Percentiles rank a stretch among this genome's conserved stretches.
phyloP scores from a whole-genome alignment of 108 stramenopile genomes.

The Phaeodactylum tricornutum region DNA sequence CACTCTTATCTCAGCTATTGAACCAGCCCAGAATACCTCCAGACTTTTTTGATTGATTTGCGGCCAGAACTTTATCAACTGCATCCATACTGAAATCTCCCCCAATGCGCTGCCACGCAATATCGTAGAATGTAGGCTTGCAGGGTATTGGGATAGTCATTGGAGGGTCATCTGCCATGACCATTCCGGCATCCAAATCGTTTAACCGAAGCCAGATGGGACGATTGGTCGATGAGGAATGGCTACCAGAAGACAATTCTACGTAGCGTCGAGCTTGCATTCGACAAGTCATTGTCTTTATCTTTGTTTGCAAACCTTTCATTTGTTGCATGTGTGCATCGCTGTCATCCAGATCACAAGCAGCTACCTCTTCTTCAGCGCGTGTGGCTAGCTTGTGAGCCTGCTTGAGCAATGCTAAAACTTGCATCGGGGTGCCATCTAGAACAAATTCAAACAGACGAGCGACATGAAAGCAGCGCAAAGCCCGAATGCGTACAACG shows the following conservation, averaged over 20 bases:
- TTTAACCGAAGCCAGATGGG: slow-evolving; percentile 45
- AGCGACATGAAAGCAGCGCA: slow-evolving; percentile 50
- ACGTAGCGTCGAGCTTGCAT: slow-evolving; percentile 18
- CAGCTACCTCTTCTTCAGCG: slow-evolving; percentile 71
- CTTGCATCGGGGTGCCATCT: slow-evolving; percentile 23
- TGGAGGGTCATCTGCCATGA: slow-evolving; percentile 17
- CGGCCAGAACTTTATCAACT: no score
- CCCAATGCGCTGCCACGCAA: slow-evolving; percentile 55
- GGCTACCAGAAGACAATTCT: slow-evolving; percentile 4
- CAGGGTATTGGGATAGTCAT: slow-evolving; percentile 44
- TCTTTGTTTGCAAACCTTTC: slow-evolving; percentile 17
- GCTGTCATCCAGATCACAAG: slow-evolving; percentile 48
- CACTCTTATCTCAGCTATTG: no score
- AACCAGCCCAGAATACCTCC: no score
- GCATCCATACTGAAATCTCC: no score
- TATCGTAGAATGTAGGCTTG: slow-evolving; percentile 73
- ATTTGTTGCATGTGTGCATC: slow-evolving; percentile 45
- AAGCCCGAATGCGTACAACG: slow-evolving; percentile 52
- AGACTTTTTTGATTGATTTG: no score
- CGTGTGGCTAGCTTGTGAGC: slow-evolving; percentile 34
- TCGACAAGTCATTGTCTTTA: neutral
- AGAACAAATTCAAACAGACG: slow-evolving; percentile 25
- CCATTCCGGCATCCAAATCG: slow-evolving; percentile 46
- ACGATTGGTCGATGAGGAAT: slow-evolving; percentile 14
- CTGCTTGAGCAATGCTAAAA: slow-evolving; percentile 50